Evolutionary conservation across 1,284 basidiomycete genomes (phyloP), one percentile per base, ranked within the genome.

Genomic region (Lentinus polychrous): DNA sequence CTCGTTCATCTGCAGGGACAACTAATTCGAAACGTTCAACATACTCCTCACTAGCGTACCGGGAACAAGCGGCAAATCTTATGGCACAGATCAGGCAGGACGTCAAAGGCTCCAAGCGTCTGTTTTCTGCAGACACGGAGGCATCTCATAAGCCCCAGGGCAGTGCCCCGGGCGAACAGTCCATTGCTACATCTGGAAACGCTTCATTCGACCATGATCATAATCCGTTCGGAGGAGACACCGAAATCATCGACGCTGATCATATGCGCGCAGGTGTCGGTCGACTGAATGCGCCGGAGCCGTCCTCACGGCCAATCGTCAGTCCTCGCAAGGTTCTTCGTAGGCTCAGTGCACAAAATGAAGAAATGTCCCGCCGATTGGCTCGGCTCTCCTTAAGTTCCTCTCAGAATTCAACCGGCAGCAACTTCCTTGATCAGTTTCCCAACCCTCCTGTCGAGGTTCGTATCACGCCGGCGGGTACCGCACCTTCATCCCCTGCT

Each of bases 81-180:
- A 91, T 94, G 86, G 85, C 83, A 14, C 86, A 89, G 54, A 90
- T 92, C 53, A 85, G 86, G 64, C 74, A 72, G 48, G 85, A 88
- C 55, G 78, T 88, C 72, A 81, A 78, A 57, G 75, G 78, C 8
- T 73, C 77, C 37, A 86, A 85, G 61, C 80, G 84, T 15, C 55
- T 85, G 1, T 82, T 84, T 57, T 86, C 85, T 1, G 75, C 73
- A 2, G 80, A 81, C 18, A 81, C 78, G 0, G 81, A 83, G 18
- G 53, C 69, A 27, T 77, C 77, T 22, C 73, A 72, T 7, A 11
- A 51, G 24, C n/a, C 18, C 27, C 15, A 8, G 52, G 48, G 11
- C 47, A 37, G 23, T 17, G 12, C 23, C 39, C 47, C 14, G 37
- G 14, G 10, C 4, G 32, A 15, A 23, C 8, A 27, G 24, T 40